Evolutionary conservation across 768 basidiomycete genomes (phyloP).

Genomic region (Collybia sordida): DNA sequence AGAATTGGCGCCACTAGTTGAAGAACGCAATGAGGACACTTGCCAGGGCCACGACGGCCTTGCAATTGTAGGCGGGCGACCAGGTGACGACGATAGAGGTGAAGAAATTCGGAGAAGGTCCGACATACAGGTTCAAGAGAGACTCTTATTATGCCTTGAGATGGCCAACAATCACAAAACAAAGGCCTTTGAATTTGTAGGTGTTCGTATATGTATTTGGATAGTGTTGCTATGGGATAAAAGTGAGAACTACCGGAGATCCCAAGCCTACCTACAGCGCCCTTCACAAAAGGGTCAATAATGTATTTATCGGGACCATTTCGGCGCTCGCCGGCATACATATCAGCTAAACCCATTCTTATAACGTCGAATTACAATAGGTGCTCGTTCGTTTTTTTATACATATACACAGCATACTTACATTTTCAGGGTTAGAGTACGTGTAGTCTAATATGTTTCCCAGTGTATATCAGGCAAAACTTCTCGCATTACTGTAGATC

Average conservation of each 20-base stretch:
- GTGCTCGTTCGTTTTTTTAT: neutral
- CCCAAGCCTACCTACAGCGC: too few relatives aligned
- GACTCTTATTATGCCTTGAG: constrained; percentile 8
- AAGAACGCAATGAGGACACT: constrained; percentile 30
- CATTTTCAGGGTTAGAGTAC: neutral
- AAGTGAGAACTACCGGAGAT: too few relatives aligned
- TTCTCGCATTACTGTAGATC: constrained; percentile 66
- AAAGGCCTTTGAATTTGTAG: too few relatives aligned
- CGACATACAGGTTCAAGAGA: constrained; percentile 29
- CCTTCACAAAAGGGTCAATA: too few relatives aligned
- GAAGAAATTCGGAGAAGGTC: constrained; percentile 37
- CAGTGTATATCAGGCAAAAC: constrained; percentile 72
- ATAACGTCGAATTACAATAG: neutral
- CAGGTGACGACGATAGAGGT: constrained; percentile 43
- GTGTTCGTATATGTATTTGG: too few relatives aligned
- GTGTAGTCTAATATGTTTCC: constrained; percentile 66
- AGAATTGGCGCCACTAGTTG: constrained; percentile 11
- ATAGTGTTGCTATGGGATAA: too few relatives aligned
- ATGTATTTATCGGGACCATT: too few relatives aligned
- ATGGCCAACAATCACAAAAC: neutral
- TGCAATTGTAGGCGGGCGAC: constrained; percentile 48
- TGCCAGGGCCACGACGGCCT: constrained; percentile 58
- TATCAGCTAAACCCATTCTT: too few relatives aligned
- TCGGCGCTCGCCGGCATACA: too few relatives aligned
- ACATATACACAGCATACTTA: neutral